These are phyloP conservation scores for Colletotrichum simmondsii DNA, from an alignment of 2,329 filamentous ascomycete genomes.

Conservation along the genomic window DNA sequence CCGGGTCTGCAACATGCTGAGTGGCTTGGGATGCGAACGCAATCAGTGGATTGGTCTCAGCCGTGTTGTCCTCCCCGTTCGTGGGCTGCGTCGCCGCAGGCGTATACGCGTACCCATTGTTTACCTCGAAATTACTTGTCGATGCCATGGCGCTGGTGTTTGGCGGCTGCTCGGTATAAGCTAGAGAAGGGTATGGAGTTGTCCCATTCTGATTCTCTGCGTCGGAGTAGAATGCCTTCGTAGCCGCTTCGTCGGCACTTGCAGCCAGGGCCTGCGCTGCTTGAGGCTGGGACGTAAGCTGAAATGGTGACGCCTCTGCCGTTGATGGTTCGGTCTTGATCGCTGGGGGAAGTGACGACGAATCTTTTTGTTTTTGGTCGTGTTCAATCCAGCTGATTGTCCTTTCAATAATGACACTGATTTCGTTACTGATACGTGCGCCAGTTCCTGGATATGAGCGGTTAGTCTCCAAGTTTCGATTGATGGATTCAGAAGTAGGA, in stretches of 20 bases:
- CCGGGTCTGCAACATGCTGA: slow-evolving; percentile 44
- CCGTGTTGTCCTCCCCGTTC: slow-evolving; percentile 37
- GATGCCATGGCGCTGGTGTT: slow-evolving; percentile 33
- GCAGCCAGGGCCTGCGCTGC: slow-evolving; percentile 2
- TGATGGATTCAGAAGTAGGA: background rate
- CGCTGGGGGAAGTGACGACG: slow-evolving; percentile 1
- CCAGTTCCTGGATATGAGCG: slow-evolving; percentile 51
- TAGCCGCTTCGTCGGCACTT: slow-evolving; percentile 33
- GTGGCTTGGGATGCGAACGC: slow-evolving; percentile 52
- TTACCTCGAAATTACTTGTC: slow-evolving; percentile 22
- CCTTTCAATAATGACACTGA: slow-evolving; percentile 60
- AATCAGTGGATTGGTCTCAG: slow-evolving; percentile 49
- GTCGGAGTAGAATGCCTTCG: slow-evolving; percentile 45
- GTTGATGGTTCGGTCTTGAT: slow-evolving; percentile 24
- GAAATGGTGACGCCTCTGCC: slow-evolving; percentile 13
- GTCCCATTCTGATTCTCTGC: slow-evolving; percentile 39
- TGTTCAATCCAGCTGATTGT: slow-evolving; percentile 66
- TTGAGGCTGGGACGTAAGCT: slow-evolving; percentile 18
- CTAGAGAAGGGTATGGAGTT: slow-evolving; percentile 42
- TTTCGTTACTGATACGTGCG: slow-evolving; percentile 53
- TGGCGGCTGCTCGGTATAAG: slow-evolving; percentile 43
- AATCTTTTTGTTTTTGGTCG: slow-evolving; percentile 44
- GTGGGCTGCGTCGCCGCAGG: slow-evolving; percentile 10
- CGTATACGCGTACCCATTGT: slow-evolving; percentile 29
- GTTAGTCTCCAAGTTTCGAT: slow-evolving; percentile 18